A percentile compares a stretch with the other conserved stretches of the same genome.
phyloP scores from a whole-genome alignment of 768 basidiomycete species.

The Termitomyces titanicus region DNA sequence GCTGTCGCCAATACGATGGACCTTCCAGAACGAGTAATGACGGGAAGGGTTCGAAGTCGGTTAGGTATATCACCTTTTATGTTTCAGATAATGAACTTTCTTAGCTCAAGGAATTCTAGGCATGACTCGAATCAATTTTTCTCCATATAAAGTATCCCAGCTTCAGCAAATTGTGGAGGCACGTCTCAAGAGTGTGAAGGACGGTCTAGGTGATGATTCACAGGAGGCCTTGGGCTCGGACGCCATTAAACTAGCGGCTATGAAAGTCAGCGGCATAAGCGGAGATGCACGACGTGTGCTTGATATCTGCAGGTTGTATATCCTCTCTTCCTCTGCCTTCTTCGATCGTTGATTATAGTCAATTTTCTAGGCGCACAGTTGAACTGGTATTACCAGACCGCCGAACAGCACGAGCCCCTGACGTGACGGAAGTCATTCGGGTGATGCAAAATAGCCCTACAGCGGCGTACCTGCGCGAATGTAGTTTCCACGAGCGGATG shows the following conservation, averaged over 20 bases:
- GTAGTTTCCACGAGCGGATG: slow-evolving; percentile 84
- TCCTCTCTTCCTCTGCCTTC: background rate
- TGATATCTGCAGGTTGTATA: slow-evolving; percentile 82
- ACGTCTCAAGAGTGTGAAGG: slow-evolving; percentile 59
- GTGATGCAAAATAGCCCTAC: slow-evolving; percentile 91
- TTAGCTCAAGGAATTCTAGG: no score
- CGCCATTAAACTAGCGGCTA: slow-evolving; percentile 83
- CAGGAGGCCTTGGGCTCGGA: slow-evolving; percentile 57
- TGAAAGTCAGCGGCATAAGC: slow-evolving; percentile 66
- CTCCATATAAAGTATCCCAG: slow-evolving; percentile 77
- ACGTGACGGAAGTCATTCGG: slow-evolving; percentile 76
- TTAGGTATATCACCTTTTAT: slow-evolving; percentile 49
- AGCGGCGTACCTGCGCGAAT: slow-evolving; percentile 75
- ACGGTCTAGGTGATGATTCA: slow-evolving; percentile 44
- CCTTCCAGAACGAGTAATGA: slow-evolving; percentile 91
- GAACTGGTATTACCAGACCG: slow-evolving; percentile 62
- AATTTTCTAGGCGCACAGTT: slow-evolving; percentile 62
- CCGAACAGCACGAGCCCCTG: slow-evolving; percentile 57
- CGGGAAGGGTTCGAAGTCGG: slow-evolving; percentile 87
- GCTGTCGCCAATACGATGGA: slow-evolving; percentile 99
- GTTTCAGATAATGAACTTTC: background rate
- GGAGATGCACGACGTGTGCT: slow-evolving; percentile 93
- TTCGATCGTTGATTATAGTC: background rate
- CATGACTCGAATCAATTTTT: slow-evolving; percentile 89
- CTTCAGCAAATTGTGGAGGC: slow-evolving; percentile 86